Evolutionary conservation across 306 rosid species (phyloP).

Genomic region (Prunus kanzakura): DNA sequence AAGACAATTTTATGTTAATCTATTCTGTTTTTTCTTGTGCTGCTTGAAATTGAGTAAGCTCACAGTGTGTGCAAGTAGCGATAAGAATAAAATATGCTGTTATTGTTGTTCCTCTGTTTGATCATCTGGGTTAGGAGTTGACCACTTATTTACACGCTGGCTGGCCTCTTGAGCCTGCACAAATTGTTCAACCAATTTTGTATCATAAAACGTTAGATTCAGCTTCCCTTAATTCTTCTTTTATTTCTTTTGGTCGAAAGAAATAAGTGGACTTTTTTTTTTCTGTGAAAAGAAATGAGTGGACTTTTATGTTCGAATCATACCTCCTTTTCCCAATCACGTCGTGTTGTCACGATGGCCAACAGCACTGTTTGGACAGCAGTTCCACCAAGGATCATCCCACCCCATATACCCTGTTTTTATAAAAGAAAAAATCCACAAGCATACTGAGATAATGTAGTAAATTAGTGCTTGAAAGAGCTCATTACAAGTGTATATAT

Average conservation of each 20-base stretch:
- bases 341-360: conserved; percentile 30
- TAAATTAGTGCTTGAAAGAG: background rate
- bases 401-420: conserved; percentile 68
- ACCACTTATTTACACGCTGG: conserved; percentile 40
- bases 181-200: background rate
- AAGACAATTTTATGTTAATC: background rate
- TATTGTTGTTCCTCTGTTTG: background rate
- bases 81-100: background rate
- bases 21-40: background rate
- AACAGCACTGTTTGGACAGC: conserved; percentile 53
- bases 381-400: conserved; percentile 79
- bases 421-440: background rate
- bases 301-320: background rate
- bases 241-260: background rate
- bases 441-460: background rate
- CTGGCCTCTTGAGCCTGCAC: conserved; percentile 49
- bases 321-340: conserved; percentile 17
- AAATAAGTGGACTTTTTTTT: background rate
- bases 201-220: background rate
- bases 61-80: background rate
- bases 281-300: background rate
- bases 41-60: background rate
- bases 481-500: background rate
- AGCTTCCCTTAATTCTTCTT: background rate
- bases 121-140: conserved; percentile 18